Evolutionary conservation across 2,329 filamentous ascomycete species (phyloP).

Genomic region (Paecilomyces sp.): DNA sequence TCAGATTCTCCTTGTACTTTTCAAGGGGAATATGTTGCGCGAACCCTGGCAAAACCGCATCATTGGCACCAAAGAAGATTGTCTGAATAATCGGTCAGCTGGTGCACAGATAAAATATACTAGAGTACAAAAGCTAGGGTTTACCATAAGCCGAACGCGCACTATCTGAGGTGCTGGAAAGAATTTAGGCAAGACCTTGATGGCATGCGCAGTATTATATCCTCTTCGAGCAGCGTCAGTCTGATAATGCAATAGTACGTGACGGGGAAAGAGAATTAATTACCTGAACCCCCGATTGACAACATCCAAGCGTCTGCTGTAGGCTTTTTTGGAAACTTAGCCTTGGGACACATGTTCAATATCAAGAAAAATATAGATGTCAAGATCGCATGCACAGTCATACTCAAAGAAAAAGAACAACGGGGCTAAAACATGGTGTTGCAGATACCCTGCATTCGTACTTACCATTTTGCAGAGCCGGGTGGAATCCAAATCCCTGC

Average conservation of each 20-base stretch:
- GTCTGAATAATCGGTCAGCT: constrained; percentile 42
- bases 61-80: constrained; percentile 84
- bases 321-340: constrained; percentile 45
- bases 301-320: constrained; percentile 71
- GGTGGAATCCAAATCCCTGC: constrained; percentile 67
- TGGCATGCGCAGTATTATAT: constrained; percentile 71
- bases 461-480: constrained; percentile 62
- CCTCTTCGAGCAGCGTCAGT: constrained; percentile 43
- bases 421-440: neutral
- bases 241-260: neutral
- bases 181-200: constrained; percentile 61
- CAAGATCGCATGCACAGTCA: neutral
- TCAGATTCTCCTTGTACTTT: constrained; percentile 66
- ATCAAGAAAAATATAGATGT: neutral
- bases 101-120: neutral
- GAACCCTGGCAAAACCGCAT: constrained; percentile 63
- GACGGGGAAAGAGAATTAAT: constrained; percentile 2
- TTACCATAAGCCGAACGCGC: constrained; percentile 37
- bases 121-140: neutral
- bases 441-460: constrained; percentile 8
- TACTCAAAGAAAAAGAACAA: neutral
- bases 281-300: constrained; percentile 76
- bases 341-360: neutral
- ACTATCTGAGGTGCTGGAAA: constrained; percentile 59
- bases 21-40: constrained; percentile 73